Evolutionary conservation across 805 yeast species (phyloP).

Genomic region (Torulaspora microellipsoides): DNA sequence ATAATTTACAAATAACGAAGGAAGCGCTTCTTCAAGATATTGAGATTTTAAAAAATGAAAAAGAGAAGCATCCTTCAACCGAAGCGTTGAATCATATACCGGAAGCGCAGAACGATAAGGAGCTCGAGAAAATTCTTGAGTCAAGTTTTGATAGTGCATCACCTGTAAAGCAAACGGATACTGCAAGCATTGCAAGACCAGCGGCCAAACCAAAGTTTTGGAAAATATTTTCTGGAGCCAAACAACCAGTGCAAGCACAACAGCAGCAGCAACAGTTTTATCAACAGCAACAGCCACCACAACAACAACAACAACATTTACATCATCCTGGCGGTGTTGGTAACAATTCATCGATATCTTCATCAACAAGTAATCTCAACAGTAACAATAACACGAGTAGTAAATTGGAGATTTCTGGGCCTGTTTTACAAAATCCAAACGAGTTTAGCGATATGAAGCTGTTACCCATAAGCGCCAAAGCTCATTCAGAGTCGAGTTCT

Average conservation of each 20-base stretch:
- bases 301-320: constrained; percentile 2
- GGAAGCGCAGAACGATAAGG: background rate
- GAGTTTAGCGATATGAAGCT: constrained; percentile 38
- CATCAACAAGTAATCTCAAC: constrained; percentile 6
- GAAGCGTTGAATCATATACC: constrained; percentile 17
- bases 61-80: constrained; percentile 11
- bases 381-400: constrained; percentile 11
- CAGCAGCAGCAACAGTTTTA: constrained; percentile 3
- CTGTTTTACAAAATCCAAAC: constrained; percentile 35
- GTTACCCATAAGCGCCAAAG: constrained; percentile 18
- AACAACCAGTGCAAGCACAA: constrained; percentile 4
- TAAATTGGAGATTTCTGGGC: constrained; percentile 35
- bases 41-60: constrained; percentile 25
- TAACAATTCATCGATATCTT: constrained; percentile 6
- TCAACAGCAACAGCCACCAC: constrained; percentile 8
- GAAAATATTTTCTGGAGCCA: constrained; percentile 29
- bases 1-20: constrained; percentile 45
- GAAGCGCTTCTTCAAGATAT: constrained; percentile 46
- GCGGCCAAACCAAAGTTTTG: constrained; percentile 32
- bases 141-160: constrained; percentile 5
- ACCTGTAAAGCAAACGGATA: constrained; percentile 19
- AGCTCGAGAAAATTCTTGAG: constrained; percentile 7
- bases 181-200: constrained; percentile 23
- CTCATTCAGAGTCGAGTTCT: constrained; percentile 9
- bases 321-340: background rate